Evolutionary conservation across 177 flowering plant genomes (phyloP).

Genomic region (Vitis hybrid): DNA sequence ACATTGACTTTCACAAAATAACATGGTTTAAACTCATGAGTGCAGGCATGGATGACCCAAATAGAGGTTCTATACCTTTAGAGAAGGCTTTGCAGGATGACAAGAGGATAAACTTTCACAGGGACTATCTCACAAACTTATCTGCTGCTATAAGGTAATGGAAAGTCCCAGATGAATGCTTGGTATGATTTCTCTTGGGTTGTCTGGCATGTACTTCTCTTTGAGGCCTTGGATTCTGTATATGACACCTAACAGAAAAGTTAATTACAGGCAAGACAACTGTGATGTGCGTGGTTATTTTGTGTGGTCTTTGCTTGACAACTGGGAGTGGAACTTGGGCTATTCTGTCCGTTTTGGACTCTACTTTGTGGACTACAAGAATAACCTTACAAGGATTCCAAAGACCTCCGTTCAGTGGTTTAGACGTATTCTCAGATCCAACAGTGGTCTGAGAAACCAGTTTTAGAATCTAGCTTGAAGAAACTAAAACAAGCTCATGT

Average conservation of each 20-base stretch:
- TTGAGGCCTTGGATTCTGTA: constrained; percentile 2
- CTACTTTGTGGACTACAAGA: constrained; percentile 74
- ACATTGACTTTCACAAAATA: background rate
- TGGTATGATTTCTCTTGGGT: background rate
- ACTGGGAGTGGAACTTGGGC: constrained; percentile 92
- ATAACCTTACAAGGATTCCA: constrained; percentile 84
- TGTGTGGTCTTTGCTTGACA: constrained; percentile 88
- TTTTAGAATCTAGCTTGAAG: background rate
- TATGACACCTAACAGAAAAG: background rate
- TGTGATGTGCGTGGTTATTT: constrained; percentile 72
- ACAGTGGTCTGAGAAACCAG: constrained; percentile 7
- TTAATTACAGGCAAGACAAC: constrained; percentile 60
- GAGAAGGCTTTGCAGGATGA: constrained; percentile 62
- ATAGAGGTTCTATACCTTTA: constrained; percentile 34
- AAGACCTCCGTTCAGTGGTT: constrained; percentile 80
- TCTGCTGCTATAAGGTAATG: constrained; percentile 78
- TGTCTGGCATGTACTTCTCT: background rate
- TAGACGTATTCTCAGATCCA: constrained; percentile 33
- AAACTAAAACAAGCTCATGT: background rate
- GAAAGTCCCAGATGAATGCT: background rate
- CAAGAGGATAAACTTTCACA: constrained; percentile 77
- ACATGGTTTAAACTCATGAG: background rate
- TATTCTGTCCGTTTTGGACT: constrained; percentile 82
- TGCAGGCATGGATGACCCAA: constrained; percentile 89
- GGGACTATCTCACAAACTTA: constrained; percentile 78